Evolutionary conservation across 768 basidiomycete genomes (phyloP).

Genomic region (Boletus rubropictus): DNA sequence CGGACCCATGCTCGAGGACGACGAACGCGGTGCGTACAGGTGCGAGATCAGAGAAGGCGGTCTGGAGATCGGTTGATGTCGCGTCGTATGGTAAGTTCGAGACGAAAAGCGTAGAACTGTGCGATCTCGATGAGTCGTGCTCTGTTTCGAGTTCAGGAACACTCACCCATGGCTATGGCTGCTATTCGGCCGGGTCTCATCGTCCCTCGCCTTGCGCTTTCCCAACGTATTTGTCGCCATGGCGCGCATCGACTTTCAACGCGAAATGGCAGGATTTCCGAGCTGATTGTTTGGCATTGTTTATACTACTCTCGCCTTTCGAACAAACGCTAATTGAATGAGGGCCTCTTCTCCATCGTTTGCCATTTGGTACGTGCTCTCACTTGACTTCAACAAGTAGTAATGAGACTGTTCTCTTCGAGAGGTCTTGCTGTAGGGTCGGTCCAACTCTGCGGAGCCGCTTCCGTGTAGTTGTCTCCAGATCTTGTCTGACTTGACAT

Average conservation of each 20-base stretch:
- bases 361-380: not conserved
- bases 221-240: constrained; percentile 18
- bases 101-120: constrained; percentile 83
- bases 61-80: constrained; percentile 86
- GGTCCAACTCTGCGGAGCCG: not conserved
- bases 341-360: no score
- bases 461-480: not conserved
- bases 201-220: constrained; percentile 27
- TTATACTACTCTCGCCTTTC: no score
- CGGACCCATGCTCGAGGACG: constrained; percentile 70
- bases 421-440: not conserved
- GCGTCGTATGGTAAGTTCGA: constrained; percentile 88
- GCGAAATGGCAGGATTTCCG: not conserved
- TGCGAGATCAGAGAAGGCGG: constrained; percentile 91
- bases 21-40: constrained; percentile 93
- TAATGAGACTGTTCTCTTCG: not conserved
- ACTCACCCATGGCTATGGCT: constrained; percentile 22
- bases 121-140: not conserved
- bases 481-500: no score
- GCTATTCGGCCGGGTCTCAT: not conserved
- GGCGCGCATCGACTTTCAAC: not conserved
- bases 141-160: not conserved
- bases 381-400: not conserved
- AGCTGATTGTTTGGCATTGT: constrained; percentile 8
- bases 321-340: not conserved